Percentiles rank a stretch among this genome's conserved stretches.
phyloP scores from a whole-genome alignment of 2,329 filamentous ascomycete species.

The Ceratocystis lukuohia region DNA sequence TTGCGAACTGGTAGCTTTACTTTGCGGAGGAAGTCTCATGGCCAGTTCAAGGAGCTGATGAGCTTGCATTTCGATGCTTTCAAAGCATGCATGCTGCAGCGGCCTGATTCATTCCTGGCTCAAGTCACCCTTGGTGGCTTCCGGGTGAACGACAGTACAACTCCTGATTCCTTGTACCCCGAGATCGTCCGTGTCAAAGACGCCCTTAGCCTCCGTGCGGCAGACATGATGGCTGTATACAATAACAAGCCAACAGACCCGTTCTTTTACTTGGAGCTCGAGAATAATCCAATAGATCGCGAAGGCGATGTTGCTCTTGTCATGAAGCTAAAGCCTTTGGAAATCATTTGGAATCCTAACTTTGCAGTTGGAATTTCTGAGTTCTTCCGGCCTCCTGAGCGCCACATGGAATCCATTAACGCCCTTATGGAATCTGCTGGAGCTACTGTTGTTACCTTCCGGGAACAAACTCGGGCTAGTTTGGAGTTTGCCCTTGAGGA shows the following conservation, averaged over 20 bases:
- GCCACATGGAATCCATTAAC: constrained; percentile 96
- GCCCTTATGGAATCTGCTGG: constrained; percentile 92
- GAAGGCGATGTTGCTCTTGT: constrained; percentile 83
- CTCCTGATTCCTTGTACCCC: constrained; percentile 75
- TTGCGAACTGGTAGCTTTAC: constrained; percentile 96
- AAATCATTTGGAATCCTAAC: constrained; percentile 93
- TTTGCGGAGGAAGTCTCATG: constrained; percentile 69
- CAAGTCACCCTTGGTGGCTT: constrained; percentile 86
- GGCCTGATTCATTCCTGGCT: constrained; percentile 79
- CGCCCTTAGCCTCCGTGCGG: constrained; percentile 35
- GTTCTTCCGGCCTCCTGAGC: constrained; percentile 91
- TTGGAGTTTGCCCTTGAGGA: constrained; percentile 94
- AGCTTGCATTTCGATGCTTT: constrained; percentile 92
- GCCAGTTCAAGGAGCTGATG: constrained; percentile 54
- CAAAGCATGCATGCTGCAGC: constrained; percentile 74
- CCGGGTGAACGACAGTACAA: constrained; percentile 91
- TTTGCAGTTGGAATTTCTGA: constrained; percentile 82
- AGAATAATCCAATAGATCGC: constrained; percentile 87
- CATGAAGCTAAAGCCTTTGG: constrained; percentile 84
- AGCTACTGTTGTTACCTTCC: constrained; percentile 84
- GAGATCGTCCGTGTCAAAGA: constrained; percentile 96
- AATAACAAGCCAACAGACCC: constrained; percentile 39
- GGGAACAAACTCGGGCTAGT: constrained; percentile 89
- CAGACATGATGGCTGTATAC: neutral
- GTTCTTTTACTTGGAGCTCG: constrained; percentile 85